Evolutionary conservation across 73 alveolate species (phyloP).

Genomic region (Stentor roeselii): DNA sequence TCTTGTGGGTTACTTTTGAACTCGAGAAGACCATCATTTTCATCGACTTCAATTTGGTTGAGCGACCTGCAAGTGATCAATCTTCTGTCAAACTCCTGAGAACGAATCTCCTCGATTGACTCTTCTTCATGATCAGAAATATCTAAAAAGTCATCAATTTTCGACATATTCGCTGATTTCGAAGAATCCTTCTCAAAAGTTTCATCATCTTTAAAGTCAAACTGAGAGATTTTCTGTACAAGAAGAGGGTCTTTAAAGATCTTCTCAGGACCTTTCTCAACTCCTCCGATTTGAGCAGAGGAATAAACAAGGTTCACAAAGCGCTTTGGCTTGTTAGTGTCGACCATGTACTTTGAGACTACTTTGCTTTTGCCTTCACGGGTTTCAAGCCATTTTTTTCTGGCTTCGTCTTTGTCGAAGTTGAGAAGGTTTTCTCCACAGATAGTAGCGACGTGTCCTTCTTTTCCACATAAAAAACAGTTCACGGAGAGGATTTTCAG

Average conservation of each 20-base stretch:
- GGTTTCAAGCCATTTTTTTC: neutral
- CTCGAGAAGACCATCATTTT: neutral
- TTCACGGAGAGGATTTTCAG: neutral
- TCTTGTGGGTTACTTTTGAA: constrained; percentile 18
- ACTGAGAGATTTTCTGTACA: neutral
- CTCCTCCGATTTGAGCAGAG: neutral
- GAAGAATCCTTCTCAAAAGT: neutral
- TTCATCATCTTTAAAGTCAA: neutral
- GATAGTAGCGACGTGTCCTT: constrained; percentile 20
- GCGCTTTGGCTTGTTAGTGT: neutral
- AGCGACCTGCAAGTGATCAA: neutral
- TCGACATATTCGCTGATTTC: neutral
- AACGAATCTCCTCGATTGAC: neutral
- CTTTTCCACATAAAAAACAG: constrained; percentile 17
- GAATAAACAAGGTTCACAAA: neutral
- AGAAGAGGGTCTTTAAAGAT: neutral
- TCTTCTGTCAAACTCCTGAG: neutral
- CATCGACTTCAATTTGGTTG: neutral
- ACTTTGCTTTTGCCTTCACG: neutral
- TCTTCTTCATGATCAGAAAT: neutral
- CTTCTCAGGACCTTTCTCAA: neutral
- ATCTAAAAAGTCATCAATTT: neutral
- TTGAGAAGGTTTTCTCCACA: neutral
- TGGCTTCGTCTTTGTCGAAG: neutral
- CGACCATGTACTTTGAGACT: neutral